Conservation (phyloP, 2,329 filamentous ascomycete genomes). For the Colletotrichum sidae region DNA sequence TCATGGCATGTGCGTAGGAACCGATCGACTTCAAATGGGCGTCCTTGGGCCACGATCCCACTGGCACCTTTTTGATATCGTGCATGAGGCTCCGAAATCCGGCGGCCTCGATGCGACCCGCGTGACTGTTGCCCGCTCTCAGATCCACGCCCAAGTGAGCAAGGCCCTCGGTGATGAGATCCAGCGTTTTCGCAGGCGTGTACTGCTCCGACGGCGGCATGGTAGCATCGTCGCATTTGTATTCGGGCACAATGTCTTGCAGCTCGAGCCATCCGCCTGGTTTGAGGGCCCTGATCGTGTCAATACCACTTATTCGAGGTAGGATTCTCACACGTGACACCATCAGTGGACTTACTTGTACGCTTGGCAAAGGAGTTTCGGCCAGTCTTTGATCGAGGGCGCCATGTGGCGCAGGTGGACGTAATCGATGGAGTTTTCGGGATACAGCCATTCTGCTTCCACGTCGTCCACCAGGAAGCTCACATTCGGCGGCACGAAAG, state of each 20-base stretch:
- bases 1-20: conserved; percentile 40
- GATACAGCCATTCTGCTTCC: conserved; percentile 41
- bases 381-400: conserved; percentile 46
- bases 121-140: conserved; percentile 44
- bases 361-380: conserved; percentile 28
- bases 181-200: conserved; percentile 45
- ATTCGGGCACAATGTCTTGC: conserved; percentile 37
- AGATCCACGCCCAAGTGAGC: conserved; percentile 44
- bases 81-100: conserved; percentile 42
- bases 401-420: conserved; percentile 43
- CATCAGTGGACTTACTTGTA: conserved; percentile 26
- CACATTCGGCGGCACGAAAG: conserved; percentile 75
- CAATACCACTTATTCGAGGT: no score
- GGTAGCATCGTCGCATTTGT: conserved; percentile 55
- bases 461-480: conserved; percentile 79
- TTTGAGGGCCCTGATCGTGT: conserved; percentile 35
- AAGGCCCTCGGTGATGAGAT: conserved; percentile 45
- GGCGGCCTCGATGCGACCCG: conserved; percentile 43
- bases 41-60: conserved; percentile 53
- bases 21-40: conserved; percentile 53
- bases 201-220: conserved; percentile 38
- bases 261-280: conserved; percentile 29
- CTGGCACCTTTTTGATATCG: conserved; percentile 44
- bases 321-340: not conserved
- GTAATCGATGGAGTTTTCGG: conserved; percentile 40